phyloP scores from a whole-genome alignment of 2,329 filamentous ascomycete genomes.

The Triangularia setosa region DNA sequence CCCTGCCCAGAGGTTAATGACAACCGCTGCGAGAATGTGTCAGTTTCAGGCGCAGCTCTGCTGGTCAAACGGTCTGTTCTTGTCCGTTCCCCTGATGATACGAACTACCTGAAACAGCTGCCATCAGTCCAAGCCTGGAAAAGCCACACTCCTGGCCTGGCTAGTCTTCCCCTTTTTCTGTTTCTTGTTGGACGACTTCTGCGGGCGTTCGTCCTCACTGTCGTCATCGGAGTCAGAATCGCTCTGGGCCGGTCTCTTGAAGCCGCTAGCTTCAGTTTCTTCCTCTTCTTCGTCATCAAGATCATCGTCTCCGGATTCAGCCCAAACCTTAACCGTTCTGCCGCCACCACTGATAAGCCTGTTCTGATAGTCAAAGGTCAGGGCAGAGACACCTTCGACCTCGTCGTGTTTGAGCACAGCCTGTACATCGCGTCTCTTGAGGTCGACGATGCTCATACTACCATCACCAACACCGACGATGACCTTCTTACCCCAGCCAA shows the following conservation, averaged over 20 bases:
- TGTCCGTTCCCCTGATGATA: neutral
- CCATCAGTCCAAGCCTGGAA: constrained; percentile 32
- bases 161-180: constrained; percentile 30
- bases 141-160: constrained; percentile 24
- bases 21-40: neutral
- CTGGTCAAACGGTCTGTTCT: neutral
- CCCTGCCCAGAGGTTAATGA: neutral
- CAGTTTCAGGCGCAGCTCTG: neutral
- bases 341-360: constrained; percentile 89
- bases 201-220: constrained; percentile 34
- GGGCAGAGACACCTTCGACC: constrained; percentile 74
- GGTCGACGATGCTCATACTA: constrained; percentile 68
- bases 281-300: constrained; percentile 46
- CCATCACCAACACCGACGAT: constrained; percentile 82
- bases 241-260: constrained; percentile 45
- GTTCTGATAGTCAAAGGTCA: constrained; percentile 81
- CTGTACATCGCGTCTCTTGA: constrained; percentile 69
- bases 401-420: constrained; percentile 73
- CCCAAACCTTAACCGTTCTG: constrained; percentile 84
- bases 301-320: constrained; percentile 54
- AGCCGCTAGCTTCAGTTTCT: constrained; percentile 38
- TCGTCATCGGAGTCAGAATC: constrained; percentile 45
- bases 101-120: neutral
- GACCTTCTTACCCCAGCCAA: constrained; percentile 67
- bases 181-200: constrained; percentile 16